Conservation (phyloP, 2,329 filamentous ascomycete genomes). For the Fusarium subglutinans region DNA sequence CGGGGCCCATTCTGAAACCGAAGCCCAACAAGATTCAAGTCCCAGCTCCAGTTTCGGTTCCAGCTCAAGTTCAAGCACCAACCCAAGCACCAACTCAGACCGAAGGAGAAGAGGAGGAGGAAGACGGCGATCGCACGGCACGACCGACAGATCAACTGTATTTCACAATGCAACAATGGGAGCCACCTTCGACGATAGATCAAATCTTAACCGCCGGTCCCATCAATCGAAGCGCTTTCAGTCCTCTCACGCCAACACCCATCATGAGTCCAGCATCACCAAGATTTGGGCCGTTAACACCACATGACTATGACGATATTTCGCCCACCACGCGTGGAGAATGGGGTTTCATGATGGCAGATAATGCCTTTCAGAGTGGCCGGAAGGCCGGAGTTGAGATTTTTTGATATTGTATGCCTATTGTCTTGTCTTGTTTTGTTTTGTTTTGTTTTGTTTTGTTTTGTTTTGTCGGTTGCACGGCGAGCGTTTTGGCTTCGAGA, state of each 20-base stretch:
- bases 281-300: slow-evolving; percentile 61
- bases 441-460: not conserved
- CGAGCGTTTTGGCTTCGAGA: slow-evolving; percentile 22
- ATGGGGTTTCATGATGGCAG: slow-evolving; percentile 69
- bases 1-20: slow-evolving; percentile 8
- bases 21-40: slow-evolving; percentile 24
- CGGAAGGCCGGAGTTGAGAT: slow-evolving; percentile 60
- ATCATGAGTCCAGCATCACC: slow-evolving; percentile 35
- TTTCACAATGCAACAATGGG: slow-evolving; percentile 44
- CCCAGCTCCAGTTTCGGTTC: not conserved
- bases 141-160: slow-evolving; percentile 46
- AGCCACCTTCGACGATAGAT: slow-evolving; percentile 53
- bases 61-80: not conserved
- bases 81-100: not conserved
- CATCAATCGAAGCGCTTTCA: slow-evolving; percentile 32
- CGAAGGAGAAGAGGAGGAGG: slow-evolving; percentile 43
- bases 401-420: slow-evolving; percentile 14
- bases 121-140: slow-evolving; percentile 51
- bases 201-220: slow-evolving; percentile 50
- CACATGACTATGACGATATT: slow-evolving; percentile 69
- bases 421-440: not conserved
- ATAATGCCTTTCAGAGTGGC: slow-evolving; percentile 54
- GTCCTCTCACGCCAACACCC: slow-evolving; percentile 36
- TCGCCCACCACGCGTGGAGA: slow-evolving; percentile 70
- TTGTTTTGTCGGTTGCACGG: slow-evolving; percentile 2